phyloP scores from a whole-genome alignment of 2,329 filamentous ascomycete genomes.

The Arthrobotrys sphaeroides region DNA sequence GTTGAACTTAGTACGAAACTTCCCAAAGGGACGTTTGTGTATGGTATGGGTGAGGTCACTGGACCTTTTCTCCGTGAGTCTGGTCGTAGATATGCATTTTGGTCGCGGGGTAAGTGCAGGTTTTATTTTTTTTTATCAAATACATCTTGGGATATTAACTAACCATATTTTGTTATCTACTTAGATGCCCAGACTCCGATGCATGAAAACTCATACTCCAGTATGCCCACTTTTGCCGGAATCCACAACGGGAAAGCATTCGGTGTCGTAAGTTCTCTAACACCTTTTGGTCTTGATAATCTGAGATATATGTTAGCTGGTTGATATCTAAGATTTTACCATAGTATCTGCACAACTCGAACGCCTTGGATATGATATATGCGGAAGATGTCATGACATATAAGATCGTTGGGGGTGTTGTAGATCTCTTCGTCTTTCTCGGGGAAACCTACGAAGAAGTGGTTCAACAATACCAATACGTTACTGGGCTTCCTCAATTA shows the following conservation, averaged over 20 bases:
- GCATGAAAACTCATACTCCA: conserved; percentile 50
- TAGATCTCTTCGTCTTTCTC: conserved; percentile 48
- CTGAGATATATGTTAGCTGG: no score
- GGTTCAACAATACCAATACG: conserved; percentile 28
- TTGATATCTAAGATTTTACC: no score
- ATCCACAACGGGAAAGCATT: conserved; percentile 38
- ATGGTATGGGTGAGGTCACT: conserved; percentile 38
- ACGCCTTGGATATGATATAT: conserved; percentile 51
- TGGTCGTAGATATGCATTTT: conserved; percentile 46
- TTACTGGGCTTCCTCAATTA: conserved; percentile 37
- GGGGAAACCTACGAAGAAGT: conserved; percentile 44
- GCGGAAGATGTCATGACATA: conserved; percentile 29
- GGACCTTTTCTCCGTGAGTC: conserved; percentile 43
- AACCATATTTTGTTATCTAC: neutral
- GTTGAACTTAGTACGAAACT: conserved; percentile 36
- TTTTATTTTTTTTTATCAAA: neutral
- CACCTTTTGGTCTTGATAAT: no score
- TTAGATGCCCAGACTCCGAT: conserved; percentile 44
- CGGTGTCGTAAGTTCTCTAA: conserved; percentile 31
- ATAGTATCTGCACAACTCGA: conserved; percentile 49
- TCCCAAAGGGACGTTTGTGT: conserved; percentile 30
- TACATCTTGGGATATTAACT: neutral
- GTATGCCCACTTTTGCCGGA: conserved; percentile 42
- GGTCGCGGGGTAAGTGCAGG: conserved; percentile 34
- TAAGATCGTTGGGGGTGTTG: conserved; percentile 42